Percentiles rank a stretch among this genome's conserved stretches.
Conservation (phyloP, 2,329 filamentous ascomycete species). For the Fusarium sp. region DNA sequence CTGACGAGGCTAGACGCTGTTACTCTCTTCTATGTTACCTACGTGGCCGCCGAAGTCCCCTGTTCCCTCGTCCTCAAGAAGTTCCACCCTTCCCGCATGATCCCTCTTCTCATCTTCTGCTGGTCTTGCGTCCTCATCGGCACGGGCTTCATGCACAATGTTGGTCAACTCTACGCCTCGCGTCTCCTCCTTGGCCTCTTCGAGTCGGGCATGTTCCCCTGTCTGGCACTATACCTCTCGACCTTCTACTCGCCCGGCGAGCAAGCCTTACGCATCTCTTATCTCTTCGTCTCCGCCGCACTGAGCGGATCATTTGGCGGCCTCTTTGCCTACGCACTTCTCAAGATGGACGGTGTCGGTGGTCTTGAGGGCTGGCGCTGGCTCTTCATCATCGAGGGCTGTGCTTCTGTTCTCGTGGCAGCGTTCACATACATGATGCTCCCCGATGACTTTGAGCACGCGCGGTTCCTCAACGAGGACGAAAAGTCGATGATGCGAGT, state of each 20-base stretch:
- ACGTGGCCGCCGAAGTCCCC: slow-evolving; percentile 22
- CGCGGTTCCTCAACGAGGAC: slow-evolving; percentile 51
- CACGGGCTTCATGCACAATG: slow-evolving; percentile 64
- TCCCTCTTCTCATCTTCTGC: slow-evolving; percentile 37
- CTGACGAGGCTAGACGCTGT: background rate
- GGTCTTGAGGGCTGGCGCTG: slow-evolving; percentile 19
- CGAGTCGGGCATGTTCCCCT: slow-evolving; percentile 68
- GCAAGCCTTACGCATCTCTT: slow-evolving; percentile 22
- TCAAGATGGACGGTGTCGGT: slow-evolving; percentile 7
- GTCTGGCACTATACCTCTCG: slow-evolving; percentile 59
- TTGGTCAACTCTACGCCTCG: slow-evolving; percentile 62
- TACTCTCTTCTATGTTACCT: slow-evolving; percentile 14
- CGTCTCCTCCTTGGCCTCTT: slow-evolving; percentile 65
- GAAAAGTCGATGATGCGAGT: slow-evolving; percentile 38
- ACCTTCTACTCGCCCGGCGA: slow-evolving; percentile 26
- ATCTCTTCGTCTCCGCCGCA: slow-evolving; percentile 14
- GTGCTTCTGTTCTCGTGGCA: slow-evolving; percentile 40
- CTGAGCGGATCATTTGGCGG: slow-evolving; percentile 17
- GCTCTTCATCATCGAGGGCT: slow-evolving; percentile 53
- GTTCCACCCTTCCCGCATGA: slow-evolving; percentile 10
- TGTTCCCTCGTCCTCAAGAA: slow-evolving; percentile 22
- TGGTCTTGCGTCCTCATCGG: slow-evolving; percentile 65
- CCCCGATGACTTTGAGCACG: slow-evolving; percentile 51
- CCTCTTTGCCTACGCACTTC: slow-evolving; percentile 14
- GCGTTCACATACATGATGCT: slow-evolving; percentile 25